phyloP scores from a whole-genome alignment of 2,329 filamentous ascomycete species.

The Ophiocordyceps sinensis region DNA sequence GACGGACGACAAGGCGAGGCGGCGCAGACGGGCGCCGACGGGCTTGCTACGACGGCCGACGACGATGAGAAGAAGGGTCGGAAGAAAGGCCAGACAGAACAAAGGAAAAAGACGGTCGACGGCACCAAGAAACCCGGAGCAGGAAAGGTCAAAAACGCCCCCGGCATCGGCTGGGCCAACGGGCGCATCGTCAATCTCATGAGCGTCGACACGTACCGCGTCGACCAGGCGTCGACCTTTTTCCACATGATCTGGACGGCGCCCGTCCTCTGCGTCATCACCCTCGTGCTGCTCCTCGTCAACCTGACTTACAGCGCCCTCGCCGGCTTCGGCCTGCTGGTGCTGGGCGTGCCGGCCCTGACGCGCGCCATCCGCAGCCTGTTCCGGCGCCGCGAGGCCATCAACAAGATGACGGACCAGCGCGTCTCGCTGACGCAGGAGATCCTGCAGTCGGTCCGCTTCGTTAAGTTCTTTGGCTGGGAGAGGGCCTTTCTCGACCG shows the following conservation, averaged over 20 bases:
- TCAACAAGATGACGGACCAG: slow-evolving; percentile 92
- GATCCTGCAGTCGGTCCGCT: slow-evolving; percentile 77
- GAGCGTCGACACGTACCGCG: slow-evolving; percentile 86
- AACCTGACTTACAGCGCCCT: slow-evolving; percentile 86
- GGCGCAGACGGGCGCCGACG: neutral
- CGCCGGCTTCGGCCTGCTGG: slow-evolving; percentile 70
- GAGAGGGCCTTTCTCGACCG: slow-evolving; percentile 73
- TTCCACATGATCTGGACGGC: slow-evolving; percentile 89
- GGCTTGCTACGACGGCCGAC: slow-evolving; percentile 18
- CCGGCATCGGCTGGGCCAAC: slow-evolving; percentile 79
- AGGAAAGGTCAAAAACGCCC: slow-evolving; percentile 8
- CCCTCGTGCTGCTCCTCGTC: slow-evolving; percentile 64
- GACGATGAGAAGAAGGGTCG: slow-evolving; percentile 16
- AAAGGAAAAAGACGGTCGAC: slow-evolving; percentile 18
- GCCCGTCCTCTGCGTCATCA: slow-evolving; percentile 64
- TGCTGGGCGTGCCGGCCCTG: slow-evolving; percentile 64
- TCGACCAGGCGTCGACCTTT: slow-evolving; percentile 77
- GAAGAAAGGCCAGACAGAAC: too few relatives aligned
- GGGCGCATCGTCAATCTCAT: slow-evolving; percentile 86
- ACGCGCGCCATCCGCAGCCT: slow-evolving; percentile 64
- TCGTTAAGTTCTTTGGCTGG: slow-evolving; percentile 97
- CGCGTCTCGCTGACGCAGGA: slow-evolving; percentile 85
- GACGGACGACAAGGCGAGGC: neutral
- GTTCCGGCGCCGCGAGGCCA: slow-evolving; percentile 58
- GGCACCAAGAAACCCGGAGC: slow-evolving; percentile 16